Base-by-base conservation (phyloP, 1,284 basidiomycete species). In the Puccinia horiana region DNA sequence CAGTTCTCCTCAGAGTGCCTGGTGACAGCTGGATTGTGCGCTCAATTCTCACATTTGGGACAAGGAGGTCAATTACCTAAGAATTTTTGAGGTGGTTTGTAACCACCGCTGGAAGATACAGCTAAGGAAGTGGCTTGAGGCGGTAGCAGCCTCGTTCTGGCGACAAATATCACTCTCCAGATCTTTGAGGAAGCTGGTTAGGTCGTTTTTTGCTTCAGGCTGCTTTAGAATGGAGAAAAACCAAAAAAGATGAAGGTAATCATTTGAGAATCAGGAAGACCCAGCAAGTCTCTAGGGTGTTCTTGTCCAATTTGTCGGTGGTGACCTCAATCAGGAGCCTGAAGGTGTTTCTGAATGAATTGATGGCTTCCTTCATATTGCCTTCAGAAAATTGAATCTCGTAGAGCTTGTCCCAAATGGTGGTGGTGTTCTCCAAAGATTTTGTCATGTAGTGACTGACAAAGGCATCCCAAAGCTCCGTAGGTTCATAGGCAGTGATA, bases 21-120 rank as follows among this genome's bases (percentile, higher is more conserved):
- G 54, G n/a, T 35, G 18, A 47, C 32, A n/a, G n/a, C 47, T 3
- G 72, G 72, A n/a, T 74, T 74, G 72, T 74, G 72, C 1, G 35
- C 32, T 4, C 72, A n/a, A 11, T 54, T 52, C 35, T 29, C 72
- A 54, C n/a, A 63, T 26, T 63, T 20, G 6, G 9, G 56, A n/a
- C 35, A 9, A 29, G 23, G 23, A 58, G 20, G 20, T 23, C 56
- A 12, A 52, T 52, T 52, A 52, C 23, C 23, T 52, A 12, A 23
- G 23, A 23, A 9, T 58, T 58, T 58, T 5, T 58, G 6, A 16
- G 42, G 8, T 16, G 42, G 42, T 44, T 44, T 44, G 42, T 44
- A 8, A 16, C 42, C 8, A 44, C 42, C 42, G 16, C 16, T 44
- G 8, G 16, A 44, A n/a, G 56, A 5, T 6, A 23, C 20, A 23